Evolutionary conservation across 768 basidiomycete genomes (phyloP), one percentile per base, ranked within the genome.

Genomic region (Boletus reticulatus): DNA sequence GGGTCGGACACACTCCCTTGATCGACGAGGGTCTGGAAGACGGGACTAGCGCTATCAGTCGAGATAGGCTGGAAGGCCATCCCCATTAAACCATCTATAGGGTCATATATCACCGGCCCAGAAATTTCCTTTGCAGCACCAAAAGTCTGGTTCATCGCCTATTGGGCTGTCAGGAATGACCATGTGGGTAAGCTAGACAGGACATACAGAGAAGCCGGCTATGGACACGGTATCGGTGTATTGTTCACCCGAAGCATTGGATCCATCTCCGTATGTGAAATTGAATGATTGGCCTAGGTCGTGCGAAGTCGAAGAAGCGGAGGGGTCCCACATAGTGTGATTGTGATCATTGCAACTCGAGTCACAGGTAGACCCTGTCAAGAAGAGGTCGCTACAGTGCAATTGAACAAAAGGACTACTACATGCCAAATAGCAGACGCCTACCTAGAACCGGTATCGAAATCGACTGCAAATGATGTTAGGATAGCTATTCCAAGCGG

Each of bases 251-350:
- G 49, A 41, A 16, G 74, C 73, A 1, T 53, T 49, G 10, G 50
- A 36, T 2, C 77, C 73, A 51, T 76, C 75, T 16, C 74, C 76
- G 55, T 72, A 81, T 6, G 16, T 0, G 48, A 78, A 63, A 2
- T 29, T 37, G 55, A 77, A 74, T 1, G 54, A 43, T 42, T 66
- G 38, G 3, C 48, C 39, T 19, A 61, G 17, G 50, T 65, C 59
- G 1, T 47, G 20, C 1, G 76, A 58, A 6, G 73, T 71, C 0
- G 66, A 65, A 32, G 67, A 71, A 8, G 32, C 8, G 13, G 31
- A 37, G 6, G 67, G 60, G 29, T 70, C 53, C 52, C 67, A 75
- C 17, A 48, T 14, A 6, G 46, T 61, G 49, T 73, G 72, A 16
- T 64, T 64, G n/a, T n/a, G n/a, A n/a, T n/a, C n/a, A 2, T n/a